Evolutionary conservation across 768 basidiomycete genomes (phyloP).

Genomic region (Coprinopsis cinerea): DNA sequence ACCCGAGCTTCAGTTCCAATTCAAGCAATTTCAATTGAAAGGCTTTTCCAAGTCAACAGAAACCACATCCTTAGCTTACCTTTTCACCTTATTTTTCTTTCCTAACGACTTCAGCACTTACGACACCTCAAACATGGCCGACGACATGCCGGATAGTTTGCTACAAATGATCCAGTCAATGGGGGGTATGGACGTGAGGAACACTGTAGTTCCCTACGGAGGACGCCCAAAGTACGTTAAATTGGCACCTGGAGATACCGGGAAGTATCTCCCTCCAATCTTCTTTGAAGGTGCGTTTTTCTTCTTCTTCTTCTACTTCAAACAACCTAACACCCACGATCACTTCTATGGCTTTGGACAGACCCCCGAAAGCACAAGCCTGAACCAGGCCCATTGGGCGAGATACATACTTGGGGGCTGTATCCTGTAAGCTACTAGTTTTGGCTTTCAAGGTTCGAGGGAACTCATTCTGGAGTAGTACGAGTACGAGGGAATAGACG

Average conservation of each 20-base stretch:
- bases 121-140: too few relatives aligned
- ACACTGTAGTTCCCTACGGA: not conserved
- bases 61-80: too few relatives aligned
- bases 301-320: not conserved
- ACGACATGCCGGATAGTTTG: too few relatives aligned
- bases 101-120: too few relatives aligned
- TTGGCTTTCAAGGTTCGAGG: too few relatives aligned
- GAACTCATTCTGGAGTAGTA: not conserved
- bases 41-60: too few relatives aligned
- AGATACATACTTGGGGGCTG: conserved; percentile 26
- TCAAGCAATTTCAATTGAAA: too few relatives aligned
- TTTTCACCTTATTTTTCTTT: too few relatives aligned
- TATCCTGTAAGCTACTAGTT: conserved; percentile 15
- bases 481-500: not conserved
- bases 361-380: conserved; percentile 18
- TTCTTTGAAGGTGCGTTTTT: conserved; percentile 21
- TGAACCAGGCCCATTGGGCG: conserved; percentile 20
- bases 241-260: conserved; percentile 19
- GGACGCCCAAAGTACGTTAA: conserved; percentile 12
- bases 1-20: too few relatives aligned
- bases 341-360: too few relatives aligned
- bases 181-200: not conserved
- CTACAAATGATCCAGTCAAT: not conserved
- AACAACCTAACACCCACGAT: too few relatives aligned
- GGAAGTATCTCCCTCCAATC: conserved; percentile 18